Base-by-base conservation (phyloP, 257 asterid genomes). In the Solanum sitiens region DNA sequence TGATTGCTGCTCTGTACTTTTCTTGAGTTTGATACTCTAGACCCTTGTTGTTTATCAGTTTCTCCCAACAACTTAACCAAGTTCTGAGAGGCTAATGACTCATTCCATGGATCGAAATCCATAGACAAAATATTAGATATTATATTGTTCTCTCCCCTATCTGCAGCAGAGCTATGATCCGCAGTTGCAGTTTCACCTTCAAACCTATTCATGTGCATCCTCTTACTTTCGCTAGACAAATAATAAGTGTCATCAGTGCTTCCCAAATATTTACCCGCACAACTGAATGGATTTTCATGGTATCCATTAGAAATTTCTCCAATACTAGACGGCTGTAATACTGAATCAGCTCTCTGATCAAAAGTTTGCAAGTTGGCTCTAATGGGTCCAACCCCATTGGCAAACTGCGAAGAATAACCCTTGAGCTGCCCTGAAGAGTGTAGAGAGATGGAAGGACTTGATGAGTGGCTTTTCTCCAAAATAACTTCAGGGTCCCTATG, bases 51-150 rank as follows among this genome's bases (percentile, higher is more conserved):
- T 87, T 86, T 89, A 89, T 93, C 94, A 86, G 91, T 87, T 83
- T 94, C 97, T 75, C 95, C 92, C 86, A 95, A 89, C 86, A 94
- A 89, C 88, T 90, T 93, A 59, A 91, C 92, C 88, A 97, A 89
- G 90, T 93, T 92, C 90, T 92, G 96, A 83, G 98, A 95, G 83
- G 96, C 89, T 86, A 95, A 87, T 25, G 99, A 87, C 83, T 93
- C 98, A 71, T 92, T 94, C 97, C 96, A 95, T 47, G 99, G 73
- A 91, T 95, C 98, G 77, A 91, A 92, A 90, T 95, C 98, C 93
- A 95, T 89, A 4, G 99, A 94, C 89, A 97, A 92, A 86, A 95
- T 96, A 90, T 95, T 94, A 44, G 99, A 93, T 91, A 95, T 95
- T 90, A 96, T 92, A 93, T 96, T 93, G 93, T 92, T 95, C 93